phyloP scores from a whole-genome alignment of 148 eudicot genomes.

The Tetragonia tetragonoides region DNA sequence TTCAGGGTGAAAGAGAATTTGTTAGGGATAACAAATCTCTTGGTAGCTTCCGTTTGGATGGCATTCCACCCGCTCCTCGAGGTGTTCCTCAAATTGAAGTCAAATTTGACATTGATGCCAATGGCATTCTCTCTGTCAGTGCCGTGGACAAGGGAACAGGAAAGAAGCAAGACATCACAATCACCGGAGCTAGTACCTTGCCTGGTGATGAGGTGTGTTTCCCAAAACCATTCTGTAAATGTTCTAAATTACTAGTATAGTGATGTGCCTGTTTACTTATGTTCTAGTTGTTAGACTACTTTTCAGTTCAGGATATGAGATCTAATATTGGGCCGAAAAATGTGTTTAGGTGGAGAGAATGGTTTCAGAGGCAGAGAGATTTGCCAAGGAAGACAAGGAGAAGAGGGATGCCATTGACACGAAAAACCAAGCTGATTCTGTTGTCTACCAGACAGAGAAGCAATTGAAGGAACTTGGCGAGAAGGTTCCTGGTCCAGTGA shows the following conservation, averaged over 20 bases:
- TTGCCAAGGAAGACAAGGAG: conserved; percentile 88
- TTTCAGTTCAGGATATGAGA: background rate
- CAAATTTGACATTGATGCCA: conserved; percentile 89
- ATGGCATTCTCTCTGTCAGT: conserved; percentile 86
- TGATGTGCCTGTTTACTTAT: too few species aligned
- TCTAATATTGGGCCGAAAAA: background rate
- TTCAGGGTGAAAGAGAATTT: conserved; percentile 94
- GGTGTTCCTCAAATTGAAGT: conserved; percentile 96
- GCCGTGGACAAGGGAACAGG: conserved; percentile 91
- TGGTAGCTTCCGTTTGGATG: conserved; percentile 93
- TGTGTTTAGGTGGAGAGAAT: conserved; percentile 67
- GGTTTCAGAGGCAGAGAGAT: conserved; percentile 85
- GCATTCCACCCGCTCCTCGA: conserved; percentile 91
- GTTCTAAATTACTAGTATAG: background rate
- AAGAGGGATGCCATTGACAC: conserved; percentile 95
- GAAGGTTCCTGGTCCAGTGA: conserved; percentile 79
- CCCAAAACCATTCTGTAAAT: too few species aligned
- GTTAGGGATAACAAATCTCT: conserved; percentile 93
- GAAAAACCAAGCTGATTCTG: conserved; percentile 93
- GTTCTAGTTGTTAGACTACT: too few species aligned
- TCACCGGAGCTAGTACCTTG: conserved; percentile 93
- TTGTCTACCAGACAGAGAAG: conserved; percentile 91
- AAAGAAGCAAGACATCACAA: conserved; percentile 94
- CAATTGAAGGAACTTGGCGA: conserved; percentile 91
- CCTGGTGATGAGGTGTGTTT: conserved; percentile 76